These are phyloP conservation scores for Solioccasus polychromus DNA, from an alignment of 768 basidiomycete species.

Conservation along the genomic window DNA sequence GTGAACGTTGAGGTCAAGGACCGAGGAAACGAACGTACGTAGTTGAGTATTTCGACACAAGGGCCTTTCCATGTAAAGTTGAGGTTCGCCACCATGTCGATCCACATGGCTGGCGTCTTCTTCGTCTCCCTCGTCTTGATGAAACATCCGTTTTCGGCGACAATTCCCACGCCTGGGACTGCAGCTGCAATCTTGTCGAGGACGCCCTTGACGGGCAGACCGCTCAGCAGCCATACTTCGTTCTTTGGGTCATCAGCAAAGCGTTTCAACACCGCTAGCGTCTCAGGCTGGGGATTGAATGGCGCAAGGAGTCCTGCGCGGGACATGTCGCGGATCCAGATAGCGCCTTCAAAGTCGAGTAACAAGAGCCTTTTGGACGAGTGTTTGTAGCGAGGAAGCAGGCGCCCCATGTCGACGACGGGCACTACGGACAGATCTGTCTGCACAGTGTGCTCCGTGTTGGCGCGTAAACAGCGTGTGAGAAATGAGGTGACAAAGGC, in stretches of 20 bases:
- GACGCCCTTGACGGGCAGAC: constrained; percentile 59
- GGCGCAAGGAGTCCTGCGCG: constrained; percentile 41
- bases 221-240: constrained; percentile 81
- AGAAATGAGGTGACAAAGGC: constrained; percentile 80
- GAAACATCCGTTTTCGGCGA: constrained; percentile 90
- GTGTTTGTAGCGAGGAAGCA: constrained; percentile 68
- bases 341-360: constrained; percentile 75
- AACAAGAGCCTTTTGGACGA: constrained; percentile 64
- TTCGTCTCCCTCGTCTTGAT: constrained; percentile 51
- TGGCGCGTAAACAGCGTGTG: constrained; percentile 66
- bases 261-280: constrained; percentile 49
- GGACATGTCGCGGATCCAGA: constrained; percentile 66
- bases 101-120: constrained; percentile 49
- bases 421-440: constrained; percentile 35
- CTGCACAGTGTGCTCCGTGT: constrained; percentile 57
- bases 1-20: too few relatives aligned
- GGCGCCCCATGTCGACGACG: constrained; percentile 40
- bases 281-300: constrained; percentile 38
- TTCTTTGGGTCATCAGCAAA: constrained; percentile 65
- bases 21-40: constrained; percentile 47
- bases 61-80: constrained; percentile 79
- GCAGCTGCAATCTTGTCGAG: constrained; percentile 60
- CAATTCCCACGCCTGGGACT: constrained; percentile 70
- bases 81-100: constrained; percentile 75
- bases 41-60: constrained; percentile 80